A percentile compares a stretch with the other conserved stretches of the same genome.
Evolutionary conservation across 441 rosid genomes (phyloP).

Genomic region (Populus hybrid): DNA sequence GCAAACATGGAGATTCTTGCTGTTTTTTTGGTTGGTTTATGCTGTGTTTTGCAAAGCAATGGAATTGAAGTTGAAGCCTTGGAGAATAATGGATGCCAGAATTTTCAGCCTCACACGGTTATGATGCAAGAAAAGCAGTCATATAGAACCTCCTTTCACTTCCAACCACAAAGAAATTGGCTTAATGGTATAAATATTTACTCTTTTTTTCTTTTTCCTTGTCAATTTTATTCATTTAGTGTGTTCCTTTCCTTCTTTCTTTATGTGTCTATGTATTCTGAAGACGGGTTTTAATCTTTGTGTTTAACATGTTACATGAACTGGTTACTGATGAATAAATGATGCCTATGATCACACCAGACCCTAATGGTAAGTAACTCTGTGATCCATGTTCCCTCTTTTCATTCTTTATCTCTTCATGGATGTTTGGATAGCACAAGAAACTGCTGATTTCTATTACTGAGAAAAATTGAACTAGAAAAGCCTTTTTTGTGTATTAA

Average conservation of each 20-base stretch:
- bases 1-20: neutral
- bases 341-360: constrained; percentile 25
- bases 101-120: neutral
- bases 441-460: neutral
- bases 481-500: neutral
- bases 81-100: neutral
- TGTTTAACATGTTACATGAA: neutral
- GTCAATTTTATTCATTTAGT: neutral
- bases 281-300: neutral
- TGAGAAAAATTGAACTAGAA: neutral
- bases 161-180: constrained; percentile 61
- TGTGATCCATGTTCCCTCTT: neutral
- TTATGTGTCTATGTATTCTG: neutral
- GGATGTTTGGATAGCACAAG: neutral
- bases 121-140: constrained; percentile 19
- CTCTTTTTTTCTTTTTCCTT: neutral
- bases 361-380: constrained; percentile 57
- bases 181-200: constrained; percentile 40
- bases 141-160: constrained; percentile 53
- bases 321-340: constrained; percentile 14
- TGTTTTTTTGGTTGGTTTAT: constrained; percentile 13
- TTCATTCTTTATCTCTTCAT: neutral
- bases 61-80: constrained; percentile 14
- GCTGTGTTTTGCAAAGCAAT: constrained; percentile 23
- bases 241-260: neutral